These are phyloP conservation scores for Fusarium sp. DNA, from an alignment of 2,329 filamentous ascomycete species.

Conservation along the genomic window DNA sequence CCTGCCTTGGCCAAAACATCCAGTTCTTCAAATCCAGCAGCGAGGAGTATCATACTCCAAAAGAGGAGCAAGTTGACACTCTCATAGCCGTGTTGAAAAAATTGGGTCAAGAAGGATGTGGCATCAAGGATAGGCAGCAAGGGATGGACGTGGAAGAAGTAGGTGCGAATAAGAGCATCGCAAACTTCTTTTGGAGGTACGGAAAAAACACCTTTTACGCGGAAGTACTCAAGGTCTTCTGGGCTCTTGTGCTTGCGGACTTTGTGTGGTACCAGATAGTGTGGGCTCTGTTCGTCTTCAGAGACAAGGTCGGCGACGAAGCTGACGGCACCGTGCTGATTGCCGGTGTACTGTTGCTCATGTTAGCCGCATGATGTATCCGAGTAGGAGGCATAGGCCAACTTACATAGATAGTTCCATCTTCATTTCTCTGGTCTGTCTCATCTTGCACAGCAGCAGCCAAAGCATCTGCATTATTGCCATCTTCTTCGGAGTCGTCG, in stretches of 20 bases:
- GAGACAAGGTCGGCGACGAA: slow-evolving; percentile 1
- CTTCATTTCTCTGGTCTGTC: neutral
- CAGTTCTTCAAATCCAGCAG: slow-evolving; percentile 40
- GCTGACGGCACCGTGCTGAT: neutral
- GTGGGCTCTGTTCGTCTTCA: slow-evolving; percentile 6
- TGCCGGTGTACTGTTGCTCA: neutral
- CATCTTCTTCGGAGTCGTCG: neutral
- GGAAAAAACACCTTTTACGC: slow-evolving; percentile 37
- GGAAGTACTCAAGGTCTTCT: slow-evolving; percentile 32
- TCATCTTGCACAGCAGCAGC: neutral
- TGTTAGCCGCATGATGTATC: neutral
- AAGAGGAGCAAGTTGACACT: slow-evolving; percentile 42
- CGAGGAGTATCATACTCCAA: slow-evolving; percentile 53
- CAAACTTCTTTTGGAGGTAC: slow-evolving; percentile 27
- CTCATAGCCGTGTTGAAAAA: slow-evolving; percentile 30
- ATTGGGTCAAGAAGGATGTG: slow-evolving; percentile 33
- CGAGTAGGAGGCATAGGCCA: neutral
- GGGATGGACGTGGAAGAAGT: slow-evolving; percentile 49
- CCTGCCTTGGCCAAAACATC: slow-evolving; percentile 1
- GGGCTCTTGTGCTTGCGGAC: slow-evolving; percentile 14
- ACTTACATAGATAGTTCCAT: neutral
- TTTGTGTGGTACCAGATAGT: slow-evolving; percentile 27
- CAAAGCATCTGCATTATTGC: neutral
- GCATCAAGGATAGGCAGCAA: slow-evolving; percentile 47
- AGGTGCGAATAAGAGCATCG: slow-evolving; percentile 36